Conservation (phyloP, 2,329 filamentous ascomycete species). For the Hypoxylon sp. region DNA sequence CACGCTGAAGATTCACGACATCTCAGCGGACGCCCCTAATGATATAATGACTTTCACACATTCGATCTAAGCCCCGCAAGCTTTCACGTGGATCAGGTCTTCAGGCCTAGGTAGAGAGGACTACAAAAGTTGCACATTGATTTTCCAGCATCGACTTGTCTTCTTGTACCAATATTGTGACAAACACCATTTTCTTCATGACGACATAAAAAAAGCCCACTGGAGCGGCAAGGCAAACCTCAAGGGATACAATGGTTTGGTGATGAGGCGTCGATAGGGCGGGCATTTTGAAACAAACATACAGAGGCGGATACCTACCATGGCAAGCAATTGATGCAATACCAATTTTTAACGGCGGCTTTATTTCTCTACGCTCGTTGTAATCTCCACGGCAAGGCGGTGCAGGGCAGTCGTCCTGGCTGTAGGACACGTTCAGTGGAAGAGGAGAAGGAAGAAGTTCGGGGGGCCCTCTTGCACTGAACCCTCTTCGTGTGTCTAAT, state of each 20-base stretch:
- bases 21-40: slow-evolving; percentile 54
- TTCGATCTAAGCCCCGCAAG: slow-evolving; percentile 50
- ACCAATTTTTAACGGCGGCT: slow-evolving; percentile 47
- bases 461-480: slow-evolving; percentile 23
- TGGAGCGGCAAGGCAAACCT: slow-evolving; percentile 43
- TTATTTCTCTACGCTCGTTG: slow-evolving; percentile 66
- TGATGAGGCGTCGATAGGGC: slow-evolving; percentile 49
- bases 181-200: slow-evolving; percentile 52
- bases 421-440: slow-evolving; percentile 47
- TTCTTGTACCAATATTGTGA: slow-evolving; percentile 62
- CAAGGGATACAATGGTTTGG: slow-evolving; percentile 45
- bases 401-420: slow-evolving; percentile 55
- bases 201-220: slow-evolving; percentile 48
- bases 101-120: slow-evolving; percentile 54
- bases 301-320: slow-evolving; percentile 47
- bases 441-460: slow-evolving; percentile 17
- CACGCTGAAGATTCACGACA: slow-evolving; percentile 50
- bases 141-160: slow-evolving; percentile 56
- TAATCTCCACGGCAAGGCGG: slow-evolving; percentile 59
- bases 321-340: slow-evolving; percentile 43
- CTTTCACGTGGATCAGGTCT: slow-evolving; percentile 50
- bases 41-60: slow-evolving; percentile 58
- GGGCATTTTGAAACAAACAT: slow-evolving; percentile 47
- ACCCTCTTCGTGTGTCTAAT: slow-evolving; percentile 57
- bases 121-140: slow-evolving; percentile 54